These are phyloP conservation scores for Fusarium decemcellulare DNA, from an alignment of 2,329 filamentous ascomycete species.

Conservation along the genomic window DNA sequence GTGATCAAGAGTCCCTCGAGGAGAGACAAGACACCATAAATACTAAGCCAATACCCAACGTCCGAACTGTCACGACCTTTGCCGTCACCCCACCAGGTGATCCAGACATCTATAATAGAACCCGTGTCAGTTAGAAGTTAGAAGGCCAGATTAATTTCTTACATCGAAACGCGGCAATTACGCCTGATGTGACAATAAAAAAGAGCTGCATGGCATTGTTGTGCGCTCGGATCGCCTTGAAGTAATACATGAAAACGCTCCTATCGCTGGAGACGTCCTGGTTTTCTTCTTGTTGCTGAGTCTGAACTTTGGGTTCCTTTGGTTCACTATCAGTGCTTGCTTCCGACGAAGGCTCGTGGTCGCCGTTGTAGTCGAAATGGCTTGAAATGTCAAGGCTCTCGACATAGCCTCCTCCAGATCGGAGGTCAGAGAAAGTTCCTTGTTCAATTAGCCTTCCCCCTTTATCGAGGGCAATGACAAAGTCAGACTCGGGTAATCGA, in stretches of 20 bases:
- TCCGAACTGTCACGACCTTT: conserved; percentile 43
- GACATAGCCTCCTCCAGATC: conserved; percentile 54
- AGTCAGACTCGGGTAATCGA: conserved; percentile 56
- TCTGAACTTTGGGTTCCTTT: not conserved
- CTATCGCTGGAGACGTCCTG: conserved; percentile 36
- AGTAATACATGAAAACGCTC: conserved; percentile 49
- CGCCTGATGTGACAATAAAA: conserved; percentile 33
- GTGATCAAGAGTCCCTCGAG: conserved; percentile 44
- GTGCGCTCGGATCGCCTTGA: conserved; percentile 38
- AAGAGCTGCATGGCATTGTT: conserved; percentile 36
- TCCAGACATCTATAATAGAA: conserved; percentile 44
- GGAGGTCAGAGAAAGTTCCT: conserved; percentile 54
- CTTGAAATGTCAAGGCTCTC: conserved; percentile 53
- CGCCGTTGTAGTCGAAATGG: conserved; percentile 27
- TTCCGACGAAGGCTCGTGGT: not conserved
- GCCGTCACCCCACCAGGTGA: conserved; percentile 51
- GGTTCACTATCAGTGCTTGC: not conserved
- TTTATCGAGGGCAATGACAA: conserved; percentile 59
- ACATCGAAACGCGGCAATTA: conserved; percentile 46
- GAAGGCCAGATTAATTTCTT: conserved; percentile 1
- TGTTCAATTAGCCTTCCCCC: conserved; percentile 59
- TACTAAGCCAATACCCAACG: conserved; percentile 49
- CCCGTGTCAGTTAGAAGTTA: not conserved
- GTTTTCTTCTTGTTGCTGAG: not conserved
- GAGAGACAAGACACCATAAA: conserved; percentile 44